These are phyloP conservation scores for Nakaseomyces sp. DNA, from an alignment of 1,139 yeast species.

Conservation along the genomic window DNA sequence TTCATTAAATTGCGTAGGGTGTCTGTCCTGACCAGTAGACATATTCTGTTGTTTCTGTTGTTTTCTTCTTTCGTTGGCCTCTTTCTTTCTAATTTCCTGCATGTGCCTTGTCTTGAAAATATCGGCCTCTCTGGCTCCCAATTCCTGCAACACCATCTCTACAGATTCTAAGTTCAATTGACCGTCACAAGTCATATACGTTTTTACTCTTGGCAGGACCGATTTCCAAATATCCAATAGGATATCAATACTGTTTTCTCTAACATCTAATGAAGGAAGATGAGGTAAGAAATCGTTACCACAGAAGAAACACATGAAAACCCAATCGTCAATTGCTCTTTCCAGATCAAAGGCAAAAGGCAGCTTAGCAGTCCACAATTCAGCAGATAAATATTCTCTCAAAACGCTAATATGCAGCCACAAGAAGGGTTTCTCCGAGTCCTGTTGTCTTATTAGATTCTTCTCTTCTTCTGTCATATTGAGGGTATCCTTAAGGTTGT, in stretches of 20 bases:
- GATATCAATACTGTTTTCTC: constrained; percentile 87
- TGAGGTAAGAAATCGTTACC: constrained; percentile 99
- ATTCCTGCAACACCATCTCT: constrained; percentile 54
- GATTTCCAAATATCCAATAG: constrained; percentile 79
- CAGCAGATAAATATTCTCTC: constrained; percentile 81
- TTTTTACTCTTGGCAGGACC: constrained; percentile 53
- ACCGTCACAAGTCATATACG: constrained; percentile 88
- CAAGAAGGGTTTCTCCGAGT: constrained; percentile 73
- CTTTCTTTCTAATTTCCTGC: constrained; percentile 57
- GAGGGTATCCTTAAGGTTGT: constrained; percentile 42
- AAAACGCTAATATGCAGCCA: constrained; percentile 89
- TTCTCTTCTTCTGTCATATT: constrained; percentile 56
- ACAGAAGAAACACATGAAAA: constrained; percentile 95
- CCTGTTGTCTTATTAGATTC: constrained; percentile 44
- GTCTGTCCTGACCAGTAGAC: constrained; percentile 63
- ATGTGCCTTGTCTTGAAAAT: constrained; percentile 65
- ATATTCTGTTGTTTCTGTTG: constrained; percentile 37
- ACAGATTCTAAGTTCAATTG: constrained; percentile 65
- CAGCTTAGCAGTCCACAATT: constrained; percentile 59
- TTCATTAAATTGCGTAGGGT: constrained; percentile 63
- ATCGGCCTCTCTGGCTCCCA: constrained; percentile 71
- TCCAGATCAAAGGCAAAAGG: constrained; percentile 79
- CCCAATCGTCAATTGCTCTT: constrained; percentile 98
- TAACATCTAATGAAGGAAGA: constrained; percentile 85
- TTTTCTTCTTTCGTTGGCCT: constrained; percentile 53